Base-by-base conservation (phyloP, 169 alveolate species). In the Hepatocystis sp. region DNA sequence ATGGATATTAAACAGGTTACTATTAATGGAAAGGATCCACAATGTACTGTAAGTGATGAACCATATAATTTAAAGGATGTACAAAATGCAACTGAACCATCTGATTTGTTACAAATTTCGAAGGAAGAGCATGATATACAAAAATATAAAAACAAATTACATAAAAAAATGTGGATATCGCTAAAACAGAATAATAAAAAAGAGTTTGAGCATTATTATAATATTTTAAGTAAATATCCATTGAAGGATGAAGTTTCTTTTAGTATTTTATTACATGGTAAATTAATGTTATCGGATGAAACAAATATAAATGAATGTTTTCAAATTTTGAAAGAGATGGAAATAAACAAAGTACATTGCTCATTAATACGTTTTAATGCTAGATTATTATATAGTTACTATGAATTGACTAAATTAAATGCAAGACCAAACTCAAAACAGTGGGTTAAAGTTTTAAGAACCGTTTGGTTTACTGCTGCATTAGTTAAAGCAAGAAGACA, bases 391-490 rank as follows among this genome's bases (percentile, higher is more conserved):
- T 55, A 34, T 15, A 51, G 67, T 42, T 68, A 68, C 32, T 39
- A 11, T 42, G 86, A 68, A 56, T 42, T 68, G 34, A 30, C 55
- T 23, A 68, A 68, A 46, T 68, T 68, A 21, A 68, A 68, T 56
- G 67, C 61, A 30, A 10, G 27, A 8, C 86, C 86, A 1, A 34
- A 47, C 4, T 5, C 4, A 11, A 68, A 53, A 15, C 86, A 68
- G 17, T 68, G 86, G 86, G n/a, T 55, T 1, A 68, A 68, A 42
- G 42, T 68, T 25, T 56, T 68, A 19, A 53, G 86, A 25, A 55
- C 71, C 0, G 86, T 68, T 15, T 68, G 86, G 86, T 68, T 68
- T 47, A 58, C 68, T 34, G 36, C 86, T 25, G 86, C 86, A 4
- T 42, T 68, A 49, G 28, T 68, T 34, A 68, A 68, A 46, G 86